phyloP scores from a whole-genome alignment of 2,329 filamentous ascomycete species.

The Colletotrichum eremochloae region DNA sequence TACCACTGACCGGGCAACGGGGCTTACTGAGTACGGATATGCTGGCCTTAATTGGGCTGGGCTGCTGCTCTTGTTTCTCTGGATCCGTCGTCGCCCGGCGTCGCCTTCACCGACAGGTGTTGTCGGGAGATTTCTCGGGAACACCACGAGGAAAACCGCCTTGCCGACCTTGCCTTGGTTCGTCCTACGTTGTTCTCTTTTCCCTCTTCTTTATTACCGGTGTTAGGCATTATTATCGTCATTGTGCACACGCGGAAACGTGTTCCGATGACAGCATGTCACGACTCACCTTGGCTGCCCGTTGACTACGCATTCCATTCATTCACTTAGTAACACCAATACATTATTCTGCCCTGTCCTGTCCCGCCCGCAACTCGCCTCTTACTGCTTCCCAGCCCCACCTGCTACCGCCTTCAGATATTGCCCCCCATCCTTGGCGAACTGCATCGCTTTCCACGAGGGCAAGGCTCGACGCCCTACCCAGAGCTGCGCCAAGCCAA shows the following conservation, averaged over 20 bases:
- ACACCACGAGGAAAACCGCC: neutral
- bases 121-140: constrained; percentile 33
- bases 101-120: constrained; percentile 19
- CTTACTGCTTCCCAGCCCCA: neutral
- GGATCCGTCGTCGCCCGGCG: neutral
- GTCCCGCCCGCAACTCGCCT: no score
- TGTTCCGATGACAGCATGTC: constrained; percentile 18
- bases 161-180: neutral
- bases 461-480: neutral
- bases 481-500: constrained; percentile 34
- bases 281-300: no score
- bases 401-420: neutral
- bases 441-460: neutral
- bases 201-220: neutral
- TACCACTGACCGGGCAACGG: neutral
- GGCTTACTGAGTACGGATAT: neutral
- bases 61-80: neutral
- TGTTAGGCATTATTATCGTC: neutral
- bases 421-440: no score
- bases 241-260: constrained; percentile 2
- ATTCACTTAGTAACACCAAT: neutral
- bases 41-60: neutral
- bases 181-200: neutral
- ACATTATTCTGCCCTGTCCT: neutral
- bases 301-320: no score